Base-by-base conservation (phyloP, 73 alveolate species). In the Diophrys appendiculata region DNA sequence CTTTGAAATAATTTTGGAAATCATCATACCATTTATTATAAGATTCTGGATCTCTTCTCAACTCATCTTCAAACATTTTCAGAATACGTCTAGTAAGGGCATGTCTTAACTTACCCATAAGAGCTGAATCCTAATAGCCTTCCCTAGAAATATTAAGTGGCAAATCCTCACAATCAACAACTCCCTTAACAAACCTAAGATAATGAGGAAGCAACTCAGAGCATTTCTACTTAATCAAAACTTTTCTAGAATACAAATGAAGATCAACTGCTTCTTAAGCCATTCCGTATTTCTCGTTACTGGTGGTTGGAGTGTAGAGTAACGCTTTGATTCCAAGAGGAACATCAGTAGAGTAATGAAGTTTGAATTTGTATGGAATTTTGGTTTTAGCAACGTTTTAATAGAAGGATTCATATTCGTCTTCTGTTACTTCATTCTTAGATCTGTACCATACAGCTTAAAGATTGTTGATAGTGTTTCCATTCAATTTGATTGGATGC, bases 61-160 rank as follows among this genome's bases (percentile, higher is more conserved):
- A 84, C 81, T 95, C 98, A 75, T 95, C 97, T 67, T 91, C 96
- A 72, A 95, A 90, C 94, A 95, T 86, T 78, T 94, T 90, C 33
- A 95, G 91, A 54, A 91, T 79, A 74, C 96, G 86, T 35, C 94
- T 68, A 43, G 96, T 93, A 54, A 95, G 87, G 0, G 91, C 99
- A 82, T 88, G 85, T 74, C 92, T 93, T 78, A 95, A 94, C 90
- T 90, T 95, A 23, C 60, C 55, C 88, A 90, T 92, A 32, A 88
- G 77, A 77, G 84, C 69, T 2, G 95, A 88, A 80, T 92, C 97
- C 78, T 95, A 96, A 87, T 91, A 93, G 86, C 91, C 81, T 76
- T 95, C 99, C 76, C 99, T 92, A 69, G 97, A 91, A 80, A 95
- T 93, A 87, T 95, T 95, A 72, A 95, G 80, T 25, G 99, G 99